Percentiles rank a stretch among this genome's conserved stretches.
phyloP scores from a whole-genome alignment of 2,329 filamentous ascomycete species.

The Colletotrichum neosansevieriae region DNA sequence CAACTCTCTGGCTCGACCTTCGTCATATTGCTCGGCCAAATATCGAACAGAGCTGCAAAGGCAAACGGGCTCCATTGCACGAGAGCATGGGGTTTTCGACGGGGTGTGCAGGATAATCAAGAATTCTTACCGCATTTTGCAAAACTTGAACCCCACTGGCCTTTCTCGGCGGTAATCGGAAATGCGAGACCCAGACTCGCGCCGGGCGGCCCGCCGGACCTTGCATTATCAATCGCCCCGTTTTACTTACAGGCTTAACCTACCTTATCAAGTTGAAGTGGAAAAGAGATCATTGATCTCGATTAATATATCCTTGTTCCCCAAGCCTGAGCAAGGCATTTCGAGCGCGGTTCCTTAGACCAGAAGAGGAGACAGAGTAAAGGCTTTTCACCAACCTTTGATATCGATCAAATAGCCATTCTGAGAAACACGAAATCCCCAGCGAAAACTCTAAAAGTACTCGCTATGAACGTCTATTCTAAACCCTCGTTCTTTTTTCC shows the following conservation, averaged over 20 bases:
- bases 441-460: background rate
- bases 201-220: background rate
- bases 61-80: conserved; percentile 6
- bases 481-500: background rate
- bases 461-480: conserved; percentile 16
- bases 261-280: background rate
- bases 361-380: no score
- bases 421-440: no score
- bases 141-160: background rate
- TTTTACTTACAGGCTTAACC: background rate
- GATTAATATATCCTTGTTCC: background rate
- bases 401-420: no score
- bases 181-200: conserved; percentile 2
- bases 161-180: conserved; percentile 7
- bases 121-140: background rate
- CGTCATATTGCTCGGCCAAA: conserved; percentile 36
- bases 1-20: conserved; percentile 42
- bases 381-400: no score
- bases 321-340: background rate
- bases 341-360: no score
- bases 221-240: conserved; percentile 5
- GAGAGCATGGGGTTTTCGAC: no score
- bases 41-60: conserved; percentile 11
- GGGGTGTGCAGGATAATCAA: no score
- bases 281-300: background rate